Base-by-base conservation (phyloP, 768 basidiomycete species). In the Gymnopilus junonius region DNA sequence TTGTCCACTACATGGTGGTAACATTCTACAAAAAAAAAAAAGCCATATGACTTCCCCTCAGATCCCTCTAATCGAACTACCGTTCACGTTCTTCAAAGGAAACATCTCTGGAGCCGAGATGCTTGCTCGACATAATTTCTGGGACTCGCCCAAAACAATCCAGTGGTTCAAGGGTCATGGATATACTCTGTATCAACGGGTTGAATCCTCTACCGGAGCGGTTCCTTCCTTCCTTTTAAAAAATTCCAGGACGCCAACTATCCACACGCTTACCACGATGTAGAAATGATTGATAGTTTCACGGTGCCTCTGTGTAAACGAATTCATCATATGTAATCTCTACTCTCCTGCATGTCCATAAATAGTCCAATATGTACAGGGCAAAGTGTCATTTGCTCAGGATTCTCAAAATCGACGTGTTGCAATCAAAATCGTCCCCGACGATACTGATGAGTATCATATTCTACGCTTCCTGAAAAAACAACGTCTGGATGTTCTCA, bases 381-480 rank as follows among this genome's bases (percentile, higher is more conserved):
- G 32, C 8, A 54, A 54, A 25, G 31, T 54, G 7, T n/a, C 20
- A 37, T 54, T 54, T 23, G 53, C 73, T 8, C 71, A 74, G 56
- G 68, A 73, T 55, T 27, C 48, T 8, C 42, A 65, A n/a, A n/a
- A 53, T 14, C 65, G 63, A 8, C 74, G 72, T 50, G 69, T 75
- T 29, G 73, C 70, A 3, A 68, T 75, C 25, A 74, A 75, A 55
- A 42, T 68, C 0, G 65, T 73, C 1, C 60, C 54, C 39, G 58
- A 67, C 17, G 61, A 53, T 2, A 65, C 65, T 10, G 67, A 71
- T 1, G 73, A 76, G 59, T 69, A 62, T 42, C 42, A 56, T 11
- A 67, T 73, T 11, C 31, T 65, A 31, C 64, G 64, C 15, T 68
- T 66, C 53, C 39, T 75, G 15, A 43, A 45, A n/a, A 27, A 65